These are phyloP conservation scores for Cryptosporidium viatorum DNA, from an alignment of 169 alveolate species.

Conservation along the genomic window DNA sequence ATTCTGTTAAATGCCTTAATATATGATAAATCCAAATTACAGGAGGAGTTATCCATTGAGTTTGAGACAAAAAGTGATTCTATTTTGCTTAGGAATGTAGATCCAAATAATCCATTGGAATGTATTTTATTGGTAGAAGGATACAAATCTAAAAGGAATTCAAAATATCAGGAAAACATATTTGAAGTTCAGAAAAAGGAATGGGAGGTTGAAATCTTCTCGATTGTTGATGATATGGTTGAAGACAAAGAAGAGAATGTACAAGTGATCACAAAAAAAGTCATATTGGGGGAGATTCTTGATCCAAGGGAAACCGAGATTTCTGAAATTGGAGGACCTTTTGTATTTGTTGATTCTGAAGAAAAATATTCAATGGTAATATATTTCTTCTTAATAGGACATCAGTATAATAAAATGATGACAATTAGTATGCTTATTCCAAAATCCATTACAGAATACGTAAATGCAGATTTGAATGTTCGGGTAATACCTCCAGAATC, in stretches of 20 bases:
- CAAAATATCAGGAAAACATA: neutral
- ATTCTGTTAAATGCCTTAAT: conserved; percentile 22
- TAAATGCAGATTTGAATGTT: conserved; percentile 20
- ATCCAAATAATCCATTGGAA: conserved; percentile 28
- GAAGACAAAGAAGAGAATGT: neutral
- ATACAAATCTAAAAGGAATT: neutral
- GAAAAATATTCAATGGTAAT: conserved; percentile 40
- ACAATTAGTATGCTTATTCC: conserved; percentile 45
- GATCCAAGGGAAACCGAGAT: conserved; percentile 50
- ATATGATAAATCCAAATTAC: conserved; percentile 37
- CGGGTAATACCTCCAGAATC: conserved; percentile 10
- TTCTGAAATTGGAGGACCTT: conserved; percentile 61
- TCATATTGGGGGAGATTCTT: conserved; percentile 34
- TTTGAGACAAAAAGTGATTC: conserved; percentile 27
- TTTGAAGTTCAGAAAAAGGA: conserved; percentile 15
- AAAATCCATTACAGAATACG: conserved; percentile 4
- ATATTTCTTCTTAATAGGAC: conserved; percentile 8
- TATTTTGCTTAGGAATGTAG: conserved; percentile 15
- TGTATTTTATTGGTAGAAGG: conserved; percentile 18
- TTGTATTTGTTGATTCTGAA: conserved; percentile 23
- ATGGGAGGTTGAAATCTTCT: conserved; percentile 48
- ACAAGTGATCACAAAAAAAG: conserved; percentile 16
- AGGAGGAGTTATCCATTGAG: conserved; percentile 1
- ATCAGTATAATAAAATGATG: conserved; percentile 46
- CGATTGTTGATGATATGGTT: neutral